phyloP scores from a whole-genome alignment of 345 rosid genomes.

The Aurinia saxatilis region DNA sequence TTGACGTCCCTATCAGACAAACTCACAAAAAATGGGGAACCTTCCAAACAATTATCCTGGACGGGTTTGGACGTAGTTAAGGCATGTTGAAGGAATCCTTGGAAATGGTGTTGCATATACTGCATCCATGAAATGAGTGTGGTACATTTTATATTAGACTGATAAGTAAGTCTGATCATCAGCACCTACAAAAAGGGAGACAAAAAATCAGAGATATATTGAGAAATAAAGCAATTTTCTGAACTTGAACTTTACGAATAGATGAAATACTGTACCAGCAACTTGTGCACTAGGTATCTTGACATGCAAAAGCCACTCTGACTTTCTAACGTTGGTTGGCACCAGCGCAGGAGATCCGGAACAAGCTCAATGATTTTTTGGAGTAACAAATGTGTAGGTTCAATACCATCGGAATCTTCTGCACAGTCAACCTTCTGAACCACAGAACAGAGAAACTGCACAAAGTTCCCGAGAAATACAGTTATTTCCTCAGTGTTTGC shows the following conservation, averaged over 20 bases:
- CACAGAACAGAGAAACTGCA: constrained; percentile 69
- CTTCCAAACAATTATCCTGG: constrained; percentile 51
- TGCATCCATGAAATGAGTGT: constrained; percentile 60
- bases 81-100: constrained; percentile 41
- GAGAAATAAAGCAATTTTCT: background rate
- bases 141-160: constrained; percentile 30
- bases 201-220: background rate
- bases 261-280: constrained; percentile 47
- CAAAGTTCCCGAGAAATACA: constrained; percentile 53
- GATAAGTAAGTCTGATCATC: constrained; percentile 66
- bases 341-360: constrained; percentile 56
- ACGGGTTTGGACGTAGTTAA: constrained; percentile 20
- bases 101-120: constrained; percentile 52
- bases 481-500: constrained; percentile 22
- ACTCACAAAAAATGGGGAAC: constrained; percentile 61
- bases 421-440: constrained; percentile 35
- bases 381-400: constrained; percentile 32
- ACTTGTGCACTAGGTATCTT: constrained; percentile 69
- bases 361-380: constrained; percentile 34
- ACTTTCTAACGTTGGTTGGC: constrained; percentile 42
- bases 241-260: constrained; percentile 1
- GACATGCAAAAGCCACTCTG: constrained; percentile 26
- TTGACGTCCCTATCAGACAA: constrained; percentile 31
- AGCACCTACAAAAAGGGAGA: constrained; percentile 51
- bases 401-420: constrained; percentile 29